A percentile compares a stretch with the other conserved stretches of the same genome.
These are phyloP conservation scores for Sordaria brevicollis DNA, from an alignment of 495 filamentous ascomycete species.

Conservation along the genomic window DNA sequence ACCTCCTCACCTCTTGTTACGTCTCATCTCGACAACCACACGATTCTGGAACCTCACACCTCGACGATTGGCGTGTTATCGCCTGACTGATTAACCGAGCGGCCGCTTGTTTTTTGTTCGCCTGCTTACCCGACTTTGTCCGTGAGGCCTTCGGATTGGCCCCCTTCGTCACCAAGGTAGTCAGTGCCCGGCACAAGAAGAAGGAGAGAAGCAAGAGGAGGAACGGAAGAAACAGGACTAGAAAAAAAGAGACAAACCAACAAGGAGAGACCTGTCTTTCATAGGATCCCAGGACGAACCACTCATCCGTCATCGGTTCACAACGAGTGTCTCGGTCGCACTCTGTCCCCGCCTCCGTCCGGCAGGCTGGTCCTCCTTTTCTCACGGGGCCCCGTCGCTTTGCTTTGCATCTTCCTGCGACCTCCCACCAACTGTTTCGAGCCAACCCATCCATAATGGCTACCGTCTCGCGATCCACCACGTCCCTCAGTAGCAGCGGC, in stretches of 20 bases:
- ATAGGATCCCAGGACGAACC: background rate
- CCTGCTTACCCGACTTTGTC: background rate
- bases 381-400: background rate
- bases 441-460: slow-evolving; percentile 10
- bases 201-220: background rate
- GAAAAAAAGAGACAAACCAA: background rate
- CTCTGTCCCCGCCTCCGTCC: background rate
- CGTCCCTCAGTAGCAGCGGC: slow-evolving; percentile 12
- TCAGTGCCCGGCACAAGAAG: background rate
- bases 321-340: background rate
- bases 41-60: background rate
- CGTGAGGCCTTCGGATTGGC: background rate
- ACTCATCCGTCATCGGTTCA: background rate
- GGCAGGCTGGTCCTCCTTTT: background rate
- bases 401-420: background rate
- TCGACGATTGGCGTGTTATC: background rate
- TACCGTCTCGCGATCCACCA: slow-evolving; percentile 15
- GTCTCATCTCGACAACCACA: background rate
- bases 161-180: background rate
- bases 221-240: background rate
- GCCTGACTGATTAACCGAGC: background rate
- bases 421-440: background rate
- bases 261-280: background rate
- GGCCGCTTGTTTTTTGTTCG: background rate
- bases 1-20: background rate